These are phyloP conservation scores for Pythium aristosporum DNA, from an alignment of 352 stramenopile genomes.

Conservation along the genomic window DNA sequence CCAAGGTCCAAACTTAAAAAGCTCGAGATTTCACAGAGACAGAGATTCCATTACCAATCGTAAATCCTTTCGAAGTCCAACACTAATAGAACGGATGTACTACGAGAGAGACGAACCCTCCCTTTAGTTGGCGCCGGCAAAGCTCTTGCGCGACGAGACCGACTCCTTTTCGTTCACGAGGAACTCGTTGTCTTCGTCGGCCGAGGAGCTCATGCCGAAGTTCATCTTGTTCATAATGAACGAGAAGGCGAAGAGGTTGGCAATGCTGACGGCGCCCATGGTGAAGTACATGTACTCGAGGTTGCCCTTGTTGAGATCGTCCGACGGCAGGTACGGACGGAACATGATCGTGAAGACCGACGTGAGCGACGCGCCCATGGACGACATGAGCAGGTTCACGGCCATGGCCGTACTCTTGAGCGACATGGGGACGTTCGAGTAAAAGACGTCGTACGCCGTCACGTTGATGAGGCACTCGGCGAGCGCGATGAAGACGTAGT, in stretches of 20 bases:
- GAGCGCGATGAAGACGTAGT: conserved; percentile 79
- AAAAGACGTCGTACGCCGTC: conserved; percentile 87
- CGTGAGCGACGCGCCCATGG: conserved; percentile 86
- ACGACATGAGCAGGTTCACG: conserved; percentile 87
- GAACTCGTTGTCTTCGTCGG: conserved; percentile 51
- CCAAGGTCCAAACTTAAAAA: no score
- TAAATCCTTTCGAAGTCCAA: not conserved
- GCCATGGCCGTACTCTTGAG: conserved; percentile 86
- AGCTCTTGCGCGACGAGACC: conserved; percentile 20
- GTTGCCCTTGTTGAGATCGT: conserved; percentile 75
- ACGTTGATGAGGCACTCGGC: conserved; percentile 89
- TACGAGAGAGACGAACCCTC: no score
- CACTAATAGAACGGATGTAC: not conserved
- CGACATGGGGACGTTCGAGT: conserved; percentile 85
- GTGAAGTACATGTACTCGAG: conserved; percentile 92
- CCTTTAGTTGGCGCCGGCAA: conserved; percentile 26
- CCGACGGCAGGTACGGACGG: conserved; percentile 60
- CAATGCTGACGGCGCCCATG: conserved; percentile 59
- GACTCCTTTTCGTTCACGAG: conserved; percentile 24
- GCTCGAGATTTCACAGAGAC: no score
- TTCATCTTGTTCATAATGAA: conserved; percentile 86
- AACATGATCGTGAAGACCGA: conserved; percentile 88
- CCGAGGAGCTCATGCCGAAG: conserved; percentile 78
- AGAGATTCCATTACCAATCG: not conserved
- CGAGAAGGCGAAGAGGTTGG: conserved; percentile 75